These are phyloP conservation scores for Nicotiana undulata DNA, from an alignment of 257 asterid species.

Conservation along the genomic window DNA sequence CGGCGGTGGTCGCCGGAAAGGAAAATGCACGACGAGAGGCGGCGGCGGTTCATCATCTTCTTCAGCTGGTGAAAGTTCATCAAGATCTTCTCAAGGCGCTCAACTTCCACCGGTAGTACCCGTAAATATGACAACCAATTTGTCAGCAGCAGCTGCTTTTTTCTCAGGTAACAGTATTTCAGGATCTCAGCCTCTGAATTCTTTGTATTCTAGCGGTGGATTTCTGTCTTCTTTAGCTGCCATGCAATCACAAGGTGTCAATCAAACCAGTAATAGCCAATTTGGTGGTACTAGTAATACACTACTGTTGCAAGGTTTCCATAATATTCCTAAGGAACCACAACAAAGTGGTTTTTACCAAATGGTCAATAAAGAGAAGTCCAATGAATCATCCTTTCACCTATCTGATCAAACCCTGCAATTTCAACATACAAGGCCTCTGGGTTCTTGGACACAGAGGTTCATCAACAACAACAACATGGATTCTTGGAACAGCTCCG, in stretches of 20 bases:
- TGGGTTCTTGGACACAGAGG: constrained; percentile 38
- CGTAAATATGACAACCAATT: background rate
- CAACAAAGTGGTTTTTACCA: constrained; percentile 6
- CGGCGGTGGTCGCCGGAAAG: constrained; percentile 29
- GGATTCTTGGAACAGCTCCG: constrained; percentile 19
- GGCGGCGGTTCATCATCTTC: constrained; percentile 8
- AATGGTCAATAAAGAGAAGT: background rate
- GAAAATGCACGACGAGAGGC: constrained; percentile 7
- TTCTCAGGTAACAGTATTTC: background rate
- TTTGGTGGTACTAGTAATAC: constrained; percentile 2
- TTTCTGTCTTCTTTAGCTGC: constrained; percentile 14
- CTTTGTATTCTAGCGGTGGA: constrained; percentile 14
- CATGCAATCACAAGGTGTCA: constrained; percentile 17
- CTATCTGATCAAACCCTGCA: constrained; percentile 17
- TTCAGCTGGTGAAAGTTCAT: constrained; percentile 15
- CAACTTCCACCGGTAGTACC: background rate
- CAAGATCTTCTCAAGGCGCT: background rate
- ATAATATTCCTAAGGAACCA: constrained; percentile 6
- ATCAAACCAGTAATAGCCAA: background rate
- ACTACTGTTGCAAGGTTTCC: background rate
- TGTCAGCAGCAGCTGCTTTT: constrained; percentile 2
- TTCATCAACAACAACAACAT: constrained; percentile 15
- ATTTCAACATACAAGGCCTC: constrained; percentile 17
- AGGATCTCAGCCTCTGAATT: background rate
- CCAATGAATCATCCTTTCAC: constrained; percentile 7